These are phyloP conservation scores for Lachancea thermotolerans DNA, from an alignment of 805 yeast species.

Conservation along the genomic window DNA sequence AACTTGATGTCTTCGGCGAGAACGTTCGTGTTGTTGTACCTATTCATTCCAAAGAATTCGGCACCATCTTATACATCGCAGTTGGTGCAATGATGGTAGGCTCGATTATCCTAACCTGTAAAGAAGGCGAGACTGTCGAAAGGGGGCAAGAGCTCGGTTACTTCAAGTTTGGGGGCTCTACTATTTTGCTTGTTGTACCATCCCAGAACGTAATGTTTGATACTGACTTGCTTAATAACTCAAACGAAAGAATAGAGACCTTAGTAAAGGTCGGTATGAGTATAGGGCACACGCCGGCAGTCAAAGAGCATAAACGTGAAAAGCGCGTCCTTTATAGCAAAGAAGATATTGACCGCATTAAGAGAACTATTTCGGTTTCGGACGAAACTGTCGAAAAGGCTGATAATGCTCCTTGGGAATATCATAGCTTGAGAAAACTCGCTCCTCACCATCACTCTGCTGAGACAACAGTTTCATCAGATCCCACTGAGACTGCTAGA, in stretches of 20 bases:
- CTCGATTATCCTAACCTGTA: slow-evolving; percentile 65
- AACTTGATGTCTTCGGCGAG: slow-evolving; percentile 87
- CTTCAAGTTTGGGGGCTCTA: slow-evolving; percentile 95
- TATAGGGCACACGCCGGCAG: slow-evolving; percentile 62
- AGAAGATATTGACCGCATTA: slow-evolving; percentile 24
- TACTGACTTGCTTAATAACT: slow-evolving; percentile 63
- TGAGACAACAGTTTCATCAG: not conserved
- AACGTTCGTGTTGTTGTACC: slow-evolving; percentile 76
- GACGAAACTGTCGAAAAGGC: slow-evolving; percentile 16
- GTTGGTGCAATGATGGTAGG: slow-evolving; percentile 99
- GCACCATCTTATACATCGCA: slow-evolving; percentile 67
- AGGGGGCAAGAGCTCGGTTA: slow-evolving; percentile 87
- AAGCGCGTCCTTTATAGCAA: slow-evolving; percentile 30
- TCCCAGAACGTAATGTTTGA: slow-evolving; percentile 51
- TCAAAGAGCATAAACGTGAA: slow-evolving; percentile 43
- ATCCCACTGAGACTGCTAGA: slow-evolving; percentile 1
- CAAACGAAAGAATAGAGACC: slow-evolving; percentile 68
- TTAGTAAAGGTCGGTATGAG: slow-evolving; percentile 87
- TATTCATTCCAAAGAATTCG: slow-evolving; percentile 69
- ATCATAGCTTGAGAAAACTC: slow-evolving; percentile 13
- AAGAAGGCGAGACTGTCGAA: slow-evolving; percentile 48
- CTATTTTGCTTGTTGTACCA: slow-evolving; percentile 64
- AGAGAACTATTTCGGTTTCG: slow-evolving; percentile 24
- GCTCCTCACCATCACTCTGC: not conserved
- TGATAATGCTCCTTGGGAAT: slow-evolving; percentile 27